Evolutionary conservation across 2,329 filamentous ascomycete species (phyloP), one percentile per base, ranked within the genome.

Genomic region (Hawksworthiomyces lignivorus): DNA sequence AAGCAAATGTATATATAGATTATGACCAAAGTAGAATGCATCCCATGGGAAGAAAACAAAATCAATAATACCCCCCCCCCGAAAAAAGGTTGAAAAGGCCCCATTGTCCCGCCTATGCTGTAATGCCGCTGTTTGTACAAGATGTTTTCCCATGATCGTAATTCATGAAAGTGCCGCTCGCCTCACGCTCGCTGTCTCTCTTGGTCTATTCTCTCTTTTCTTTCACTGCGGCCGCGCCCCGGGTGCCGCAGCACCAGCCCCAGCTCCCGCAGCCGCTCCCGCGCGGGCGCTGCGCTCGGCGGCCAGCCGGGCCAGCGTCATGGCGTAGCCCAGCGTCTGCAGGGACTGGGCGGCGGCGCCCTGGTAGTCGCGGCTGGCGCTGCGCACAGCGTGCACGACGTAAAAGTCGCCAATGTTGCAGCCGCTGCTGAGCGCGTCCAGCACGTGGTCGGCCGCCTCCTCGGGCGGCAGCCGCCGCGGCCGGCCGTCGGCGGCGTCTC

Each of bases 321-420:
- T 69, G 19, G 69, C 70, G 51, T 76, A 77, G 33, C 73, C 64
- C 35, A 77, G 59, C n/a, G 68, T 69, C 49, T 70, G 71, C 18
- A 78, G 56, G 12, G 73, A 69, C 48, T 70, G 69, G 2, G 70
- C 69, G 5, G 72, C 66, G 19, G 68, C 66, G 35, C 59, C 62
- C 50, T 71, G 65, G 9, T 65, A 60, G 41, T 69, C 67, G 33
- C 64, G 62, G 31, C 66, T 67, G 7, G 73, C 68, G 19, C 62
- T 65, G 28, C 62, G 62, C 8, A 77, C 57, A 2, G 72, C 67
- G 38, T 71, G 64, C 6, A 73, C 50, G 20, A 78, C 59, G 48
- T 77, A 67, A 44, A 76, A 75, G 43, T 73, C 70, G 42, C 67
- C 67, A 5, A 76, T 54, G 14, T 66, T 75, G 52, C 74, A 75